Conservation (phyloP, 2,329 filamentous ascomycete species). For the Trichoderma sp. region DNA sequence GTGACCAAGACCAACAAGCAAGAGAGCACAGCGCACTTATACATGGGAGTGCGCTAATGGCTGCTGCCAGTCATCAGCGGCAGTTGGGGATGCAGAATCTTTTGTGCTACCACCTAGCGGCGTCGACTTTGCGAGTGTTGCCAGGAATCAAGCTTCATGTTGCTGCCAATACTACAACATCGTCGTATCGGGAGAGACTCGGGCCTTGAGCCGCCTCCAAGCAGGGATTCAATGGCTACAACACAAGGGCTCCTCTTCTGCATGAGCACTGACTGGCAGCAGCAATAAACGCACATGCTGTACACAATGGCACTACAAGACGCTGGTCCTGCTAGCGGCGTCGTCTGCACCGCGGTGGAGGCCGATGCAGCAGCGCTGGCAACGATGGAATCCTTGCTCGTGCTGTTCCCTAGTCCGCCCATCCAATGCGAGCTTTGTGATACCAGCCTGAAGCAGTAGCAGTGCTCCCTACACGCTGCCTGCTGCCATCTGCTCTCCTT, state of each 20-base stretch:
- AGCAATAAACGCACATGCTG: constrained; percentile 20
- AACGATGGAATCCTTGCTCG: constrained; percentile 19
- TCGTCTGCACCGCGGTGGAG: constrained; percentile 23
- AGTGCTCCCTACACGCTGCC: not conserved
- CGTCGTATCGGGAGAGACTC: not conserved
- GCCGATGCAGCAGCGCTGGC: constrained; percentile 27
- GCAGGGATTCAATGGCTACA: not conserved
- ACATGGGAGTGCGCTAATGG: not conserved
- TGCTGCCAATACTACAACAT: not conserved
- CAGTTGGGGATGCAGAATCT: not conserved
- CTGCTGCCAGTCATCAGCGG: not conserved
- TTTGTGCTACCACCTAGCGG: not conserved
- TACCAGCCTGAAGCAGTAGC: not conserved
- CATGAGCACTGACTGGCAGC: constrained; percentile 25
- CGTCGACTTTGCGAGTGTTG: not conserved
- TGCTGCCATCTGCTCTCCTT: constrained; percentile 7
- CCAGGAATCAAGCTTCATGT: not conserved
- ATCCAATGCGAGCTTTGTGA: constrained; percentile 1
- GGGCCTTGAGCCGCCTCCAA: constrained; percentile 7
- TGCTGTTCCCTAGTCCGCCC: constrained; percentile 13
- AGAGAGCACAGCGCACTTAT: not conserved
- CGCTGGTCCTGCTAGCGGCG: constrained; percentile 23
- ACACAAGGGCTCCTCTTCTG: constrained; percentile 16
- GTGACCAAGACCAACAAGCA: not conserved
- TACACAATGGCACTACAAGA: constrained; percentile 20